Evolutionary conservation across 208 protist genomes (phyloP).

Genomic region (Jaenimonas drosophilae): DNA sequence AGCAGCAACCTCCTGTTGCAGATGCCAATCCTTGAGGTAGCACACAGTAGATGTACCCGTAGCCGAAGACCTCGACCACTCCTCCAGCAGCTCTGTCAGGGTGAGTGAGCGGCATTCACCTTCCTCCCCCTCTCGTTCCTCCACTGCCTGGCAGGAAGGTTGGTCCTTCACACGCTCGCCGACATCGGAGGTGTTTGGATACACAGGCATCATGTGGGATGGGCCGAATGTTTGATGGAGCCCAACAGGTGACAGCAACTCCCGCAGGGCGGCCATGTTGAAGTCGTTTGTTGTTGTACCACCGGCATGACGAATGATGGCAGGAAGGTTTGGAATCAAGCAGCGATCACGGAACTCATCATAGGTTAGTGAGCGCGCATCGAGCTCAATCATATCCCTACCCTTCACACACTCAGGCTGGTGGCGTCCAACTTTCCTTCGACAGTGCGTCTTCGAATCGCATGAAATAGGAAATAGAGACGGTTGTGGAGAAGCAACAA

Average conservation of each 20-base stretch:
- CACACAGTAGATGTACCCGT: too few species aligned
- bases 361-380: slow-evolving; percentile 45
- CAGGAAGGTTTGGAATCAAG: slow-evolving; percentile 53
- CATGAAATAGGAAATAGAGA: too few species aligned
- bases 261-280: slow-evolving; percentile 8
- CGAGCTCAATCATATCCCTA: slow-evolving; percentile 62
- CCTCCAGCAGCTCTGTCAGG: slow-evolving; percentile 9
- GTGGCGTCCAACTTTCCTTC: too few species aligned
- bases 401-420: too few species aligned
- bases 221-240: slow-evolving; percentile 18
- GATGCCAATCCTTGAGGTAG: slow-evolving; percentile 83
- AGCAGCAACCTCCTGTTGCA: slow-evolving; percentile 34
- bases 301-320: slow-evolving; percentile 50
- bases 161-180: too few species aligned
- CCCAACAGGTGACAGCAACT: slow-evolving; percentile 12
- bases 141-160: too few species aligned
- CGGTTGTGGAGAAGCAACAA: too few species aligned
- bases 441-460: too few species aligned
- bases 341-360: slow-evolving; percentile 44
- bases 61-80: too few species aligned
- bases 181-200: slow-evolving; percentile 8
- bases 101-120: background rate
- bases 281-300: slow-evolving; percentile 7
- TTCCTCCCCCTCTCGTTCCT: too few species aligned
- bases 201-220: slow-evolving; percentile 33